Evolutionary conservation across 306 rosid genomes (phyloP), one percentile per base, ranked within the genome.

Genomic region (Cajanus cajan): DNA sequence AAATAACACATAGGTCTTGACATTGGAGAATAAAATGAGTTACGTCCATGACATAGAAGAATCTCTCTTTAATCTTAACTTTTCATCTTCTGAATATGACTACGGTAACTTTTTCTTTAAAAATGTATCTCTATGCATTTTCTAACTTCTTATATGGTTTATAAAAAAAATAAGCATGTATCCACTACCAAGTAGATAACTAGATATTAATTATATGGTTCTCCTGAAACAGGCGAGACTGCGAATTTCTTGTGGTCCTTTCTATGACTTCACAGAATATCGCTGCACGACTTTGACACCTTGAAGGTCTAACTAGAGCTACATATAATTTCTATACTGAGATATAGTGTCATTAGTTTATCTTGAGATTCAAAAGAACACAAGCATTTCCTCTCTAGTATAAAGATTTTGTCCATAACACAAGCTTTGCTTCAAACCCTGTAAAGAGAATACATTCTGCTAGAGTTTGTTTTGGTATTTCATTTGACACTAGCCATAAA

Each of bases 401-500:
- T 58, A 28, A 9, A 62, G 44, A 25, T 13, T 68, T 40, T 54
- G 21, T 19, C 13, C 11, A n/a, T 43, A 10, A 41, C n/a, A n/a
- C n/a, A n/a, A n/a, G n/a, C n/a, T n/a, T n/a, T n/a, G n/a, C n/a
- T n/a, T n/a, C n/a, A n/a, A n/a, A n/a, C n/a, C n/a, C n/a, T n/a
- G n/a, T n/a, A n/a, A n/a, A n/a, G n/a, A n/a, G n/a, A n/a, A n/a
- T n/a, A n/a, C n/a, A n/a, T n/a, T n/a, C 50, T 2, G 50, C 12
- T 0, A 80, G 64, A 43, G n/a, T 41, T 71, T 64, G 57, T 44
- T 55, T 43, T 25, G 51, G 59, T 54, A n/a, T 74, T 65, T 72
- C 83, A 83, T 34, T 41, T 83, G 68, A 57, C 44, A 78, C 73
- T 45, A 67, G 54, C 86, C 86, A 78, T 61, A 78, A 67, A 24